Conservation (phyloP, 345 rosid species). For the Euphorbia tirucalli region DNA sequence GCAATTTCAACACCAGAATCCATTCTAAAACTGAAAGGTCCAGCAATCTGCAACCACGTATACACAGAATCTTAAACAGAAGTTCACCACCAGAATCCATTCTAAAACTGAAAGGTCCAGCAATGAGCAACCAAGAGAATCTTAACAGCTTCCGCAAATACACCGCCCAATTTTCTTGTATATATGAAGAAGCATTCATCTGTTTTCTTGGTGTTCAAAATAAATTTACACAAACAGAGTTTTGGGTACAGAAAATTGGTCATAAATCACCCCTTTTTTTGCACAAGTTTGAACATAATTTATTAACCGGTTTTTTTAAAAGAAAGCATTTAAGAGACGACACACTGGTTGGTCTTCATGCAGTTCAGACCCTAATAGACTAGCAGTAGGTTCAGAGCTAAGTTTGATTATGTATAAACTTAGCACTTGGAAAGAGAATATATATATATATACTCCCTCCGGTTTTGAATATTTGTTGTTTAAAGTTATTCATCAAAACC, state of each 20-base stretch:
- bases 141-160: too few species aligned
- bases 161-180: neutral
- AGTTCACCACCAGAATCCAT: constrained; percentile 63
- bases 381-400: neutral
- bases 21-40: constrained; percentile 83
- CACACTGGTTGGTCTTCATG: neutral
- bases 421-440: neutral
- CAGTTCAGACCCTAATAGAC: neutral
- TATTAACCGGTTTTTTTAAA: neutral
- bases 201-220: neutral
- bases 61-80: neutral
- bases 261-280: neutral
- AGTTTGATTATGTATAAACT: neutral
- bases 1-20: constrained; percentile 65
- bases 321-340: too few species aligned
- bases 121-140: constrained; percentile 51
- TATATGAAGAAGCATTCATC: neutral
- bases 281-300: neutral
- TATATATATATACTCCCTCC: too few species aligned
- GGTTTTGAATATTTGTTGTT: too few species aligned
- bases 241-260: neutral
- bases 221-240: neutral
- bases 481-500: too few species aligned
- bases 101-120: constrained; percentile 86
- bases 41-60: constrained; percentile 61